Conservation (phyloP, 2,329 filamentous ascomycete genomes). For the Cladophialophora exuberans region DNA sequence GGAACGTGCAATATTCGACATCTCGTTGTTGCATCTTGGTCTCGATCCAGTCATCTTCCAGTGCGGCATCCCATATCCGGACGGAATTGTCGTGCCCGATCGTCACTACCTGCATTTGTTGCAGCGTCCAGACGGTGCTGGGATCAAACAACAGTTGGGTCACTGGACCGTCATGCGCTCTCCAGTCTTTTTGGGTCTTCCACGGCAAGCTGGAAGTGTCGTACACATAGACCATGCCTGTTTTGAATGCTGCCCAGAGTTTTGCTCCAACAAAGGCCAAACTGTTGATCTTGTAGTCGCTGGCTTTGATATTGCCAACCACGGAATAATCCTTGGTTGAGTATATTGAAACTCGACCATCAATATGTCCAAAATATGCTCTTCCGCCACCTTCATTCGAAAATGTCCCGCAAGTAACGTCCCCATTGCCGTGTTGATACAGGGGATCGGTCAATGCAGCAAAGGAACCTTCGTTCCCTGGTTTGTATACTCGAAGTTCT, state of each 20-base stretch:
- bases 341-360: conserved; percentile 95
- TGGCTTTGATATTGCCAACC: conserved; percentile 79
- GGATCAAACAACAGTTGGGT: conserved; percentile 76
- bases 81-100: conserved; percentile 85
- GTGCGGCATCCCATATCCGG: conserved; percentile 85
- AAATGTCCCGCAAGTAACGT: conserved; percentile 81
- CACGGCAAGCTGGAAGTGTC: conserved; percentile 82
- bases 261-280: conserved; percentile 78
- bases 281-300: conserved; percentile 92
- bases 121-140: conserved; percentile 82
- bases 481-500: conserved; percentile 81
- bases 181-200: conserved; percentile 92
- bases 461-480: conserved; percentile 71
- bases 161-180: conserved; percentile 82
- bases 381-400: conserved; percentile 74
- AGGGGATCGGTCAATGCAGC: conserved; percentile 59
- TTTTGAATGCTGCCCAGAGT: conserved; percentile 94
- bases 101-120: conserved; percentile 81
- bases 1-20: conserved; percentile 80
- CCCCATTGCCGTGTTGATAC: conserved; percentile 72
- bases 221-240: conserved; percentile 90
- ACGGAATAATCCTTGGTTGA: conserved; percentile 76
- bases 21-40: conserved; percentile 83
- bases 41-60: conserved; percentile 96
- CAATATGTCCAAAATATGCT: conserved; percentile 87